These are phyloP conservation scores for Pyrenochaeta sp. DNA, from an alignment of 2,329 filamentous ascomycete species.

Conservation along the genomic window DNA sequence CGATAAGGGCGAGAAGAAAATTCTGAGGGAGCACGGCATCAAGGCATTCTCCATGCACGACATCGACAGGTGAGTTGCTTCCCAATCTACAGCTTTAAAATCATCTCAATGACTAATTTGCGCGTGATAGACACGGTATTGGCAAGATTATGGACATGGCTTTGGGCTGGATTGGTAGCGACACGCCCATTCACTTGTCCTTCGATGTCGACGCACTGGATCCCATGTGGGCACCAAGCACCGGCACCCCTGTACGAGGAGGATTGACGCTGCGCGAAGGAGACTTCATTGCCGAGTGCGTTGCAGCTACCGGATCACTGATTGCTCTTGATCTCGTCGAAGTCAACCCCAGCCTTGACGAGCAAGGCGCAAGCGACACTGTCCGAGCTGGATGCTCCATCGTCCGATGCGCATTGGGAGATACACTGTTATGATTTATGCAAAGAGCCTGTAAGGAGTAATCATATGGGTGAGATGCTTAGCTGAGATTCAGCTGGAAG, in stretches of 20 bases:
- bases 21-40: conserved; percentile 86
- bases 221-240: conserved; percentile 94
- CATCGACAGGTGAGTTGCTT: conserved; percentile 75
- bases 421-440: conserved; percentile 74
- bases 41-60: conserved; percentile 99
- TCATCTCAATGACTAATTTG: neutral
- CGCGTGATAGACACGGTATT: conserved; percentile 77
- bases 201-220: conserved; percentile 98
- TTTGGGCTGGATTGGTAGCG: conserved; percentile 90
- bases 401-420: conserved; percentile 88
- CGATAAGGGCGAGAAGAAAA: conserved; percentile 91
- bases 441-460: neutral
- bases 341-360: conserved; percentile 59
- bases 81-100: conserved; percentile 5
- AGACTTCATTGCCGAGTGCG: conserved; percentile 87
- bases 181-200: conserved; percentile 95
- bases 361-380: conserved; percentile 78
- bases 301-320: conserved; percentile 63
- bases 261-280: conserved; percentile 93
- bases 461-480: too few species aligned
- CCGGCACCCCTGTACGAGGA: conserved; percentile 91
- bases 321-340: conserved; percentile 66
- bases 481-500: neutral
- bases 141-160: conserved; percentile 98
- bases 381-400: conserved; percentile 89